Conservation (phyloP, 306 rosid species). For the Quercus cerris region DNA sequence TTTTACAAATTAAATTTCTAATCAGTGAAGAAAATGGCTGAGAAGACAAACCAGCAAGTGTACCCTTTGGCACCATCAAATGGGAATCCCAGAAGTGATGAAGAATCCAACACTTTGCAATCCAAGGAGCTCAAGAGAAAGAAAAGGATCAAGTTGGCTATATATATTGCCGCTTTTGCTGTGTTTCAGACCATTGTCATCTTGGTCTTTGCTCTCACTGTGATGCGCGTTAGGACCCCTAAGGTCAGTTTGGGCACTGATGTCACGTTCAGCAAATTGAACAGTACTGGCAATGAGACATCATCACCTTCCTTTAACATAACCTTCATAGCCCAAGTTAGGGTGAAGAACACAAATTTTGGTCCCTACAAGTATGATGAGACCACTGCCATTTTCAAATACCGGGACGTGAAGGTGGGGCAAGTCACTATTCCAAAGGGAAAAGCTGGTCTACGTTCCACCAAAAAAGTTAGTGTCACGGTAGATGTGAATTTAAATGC, state of each 20-base stretch:
- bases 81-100: slow-evolving; percentile 16
- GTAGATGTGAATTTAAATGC: slow-evolving; percentile 12
- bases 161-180: neutral
- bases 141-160: slow-evolving; percentile 22
- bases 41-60: slow-evolving; percentile 10
- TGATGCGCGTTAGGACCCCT: slow-evolving; percentile 3
- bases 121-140: slow-evolving; percentile 22
- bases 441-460: slow-evolving; percentile 19
- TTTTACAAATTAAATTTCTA: neutral
- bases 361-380: slow-evolving; percentile 24
- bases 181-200: slow-evolving; percentile 7
- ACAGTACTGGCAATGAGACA: neutral
- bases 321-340: slow-evolving; percentile 22
- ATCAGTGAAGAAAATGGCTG: slow-evolving; percentile 15
- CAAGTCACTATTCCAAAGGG: slow-evolving; percentile 9
- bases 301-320: slow-evolving; percentile 11
- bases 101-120: neutral
- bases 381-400: slow-evolving; percentile 7
- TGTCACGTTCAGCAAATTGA: neutral
- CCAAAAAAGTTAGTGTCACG: slow-evolving; percentile 22
- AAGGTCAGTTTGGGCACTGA: slow-evolving; percentile 1
- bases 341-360: slow-evolving; percentile 27
- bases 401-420: slow-evolving; percentile 9
- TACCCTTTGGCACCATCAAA: slow-evolving; percentile 22
- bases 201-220: neutral